These are phyloP conservation scores for Macrophomina pseudophaseolina DNA, from an alignment of 2,329 filamentous ascomycete species.

Conservation along the genomic window DNA sequence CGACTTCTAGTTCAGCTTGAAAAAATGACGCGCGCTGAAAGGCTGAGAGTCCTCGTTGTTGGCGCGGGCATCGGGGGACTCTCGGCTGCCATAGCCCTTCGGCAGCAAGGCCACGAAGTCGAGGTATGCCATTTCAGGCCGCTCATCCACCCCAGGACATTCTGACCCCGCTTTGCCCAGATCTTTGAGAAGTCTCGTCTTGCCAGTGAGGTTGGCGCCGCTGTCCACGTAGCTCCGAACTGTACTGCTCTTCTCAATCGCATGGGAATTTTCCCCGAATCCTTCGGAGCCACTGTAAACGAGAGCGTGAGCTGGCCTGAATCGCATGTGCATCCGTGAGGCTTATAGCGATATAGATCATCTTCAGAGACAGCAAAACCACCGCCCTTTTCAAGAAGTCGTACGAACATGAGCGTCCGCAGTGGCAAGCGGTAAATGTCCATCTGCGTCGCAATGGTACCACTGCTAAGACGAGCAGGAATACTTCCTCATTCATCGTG, in stretches of 20 bases:
- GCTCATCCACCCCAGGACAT: not conserved
- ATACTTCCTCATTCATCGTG: conserved; percentile 54
- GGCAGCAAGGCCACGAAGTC: conserved; percentile 59
- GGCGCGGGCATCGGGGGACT: conserved; percentile 60
- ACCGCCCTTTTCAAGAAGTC: not conserved
- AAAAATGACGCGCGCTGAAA: not conserved
- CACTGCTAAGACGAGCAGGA: not conserved
- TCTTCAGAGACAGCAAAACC: not conserved
- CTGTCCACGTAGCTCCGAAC: conserved; percentile 68
- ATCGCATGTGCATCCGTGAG: not conserved
- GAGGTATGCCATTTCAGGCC: not conserved
- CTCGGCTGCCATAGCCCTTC: conserved; percentile 58
- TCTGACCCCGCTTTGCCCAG: conserved; percentile 36
- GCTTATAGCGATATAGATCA: not conserved
- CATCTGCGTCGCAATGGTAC: not conserved
- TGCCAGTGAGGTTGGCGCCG: conserved; percentile 63
- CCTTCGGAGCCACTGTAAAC: conserved; percentile 42
- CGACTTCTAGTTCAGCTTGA: not conserved
- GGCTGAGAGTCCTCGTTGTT: conserved; percentile 41
- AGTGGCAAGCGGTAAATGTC: conserved; percentile 14
- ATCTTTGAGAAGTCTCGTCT: conserved; percentile 63
- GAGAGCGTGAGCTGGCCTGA: not conserved
- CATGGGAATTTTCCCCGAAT: conserved; percentile 50
- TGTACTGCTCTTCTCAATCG: conserved; percentile 60
- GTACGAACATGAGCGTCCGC: not conserved